phyloP scores from a whole-genome alignment of 129 eudicot genomes.

The Ambrosia artemisiifolia region DNA sequence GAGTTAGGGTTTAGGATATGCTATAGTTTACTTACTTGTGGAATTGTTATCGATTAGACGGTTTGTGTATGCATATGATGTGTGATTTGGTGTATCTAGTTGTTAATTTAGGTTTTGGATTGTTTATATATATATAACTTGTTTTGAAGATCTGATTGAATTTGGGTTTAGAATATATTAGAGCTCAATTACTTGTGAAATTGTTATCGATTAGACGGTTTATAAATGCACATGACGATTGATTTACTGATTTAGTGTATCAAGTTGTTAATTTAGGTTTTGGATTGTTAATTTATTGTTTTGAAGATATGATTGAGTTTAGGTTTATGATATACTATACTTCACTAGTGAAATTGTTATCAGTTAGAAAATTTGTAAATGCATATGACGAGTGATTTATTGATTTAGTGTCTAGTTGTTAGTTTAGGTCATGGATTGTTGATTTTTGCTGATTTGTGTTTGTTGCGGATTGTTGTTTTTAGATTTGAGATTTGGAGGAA shows the following conservation, averaged over 20 bases:
- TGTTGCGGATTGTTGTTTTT: not conserved
- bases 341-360: not conserved
- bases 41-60: not conserved
- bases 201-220: not conserved
- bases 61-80: not conserved
- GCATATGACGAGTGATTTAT: not conserved
- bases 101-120: not conserved
- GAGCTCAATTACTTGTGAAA: not conserved
- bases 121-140: too few relatives aligned
- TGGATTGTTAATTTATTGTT: conserved; percentile 2
- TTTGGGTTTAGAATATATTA: not conserved
- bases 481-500: conserved; percentile 23
- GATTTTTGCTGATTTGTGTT: conserved; percentile 18
- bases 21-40: not conserved
- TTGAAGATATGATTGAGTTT: not conserved
- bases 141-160: not conserved
- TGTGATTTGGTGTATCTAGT: not conserved
- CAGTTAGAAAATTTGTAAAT: not conserved
- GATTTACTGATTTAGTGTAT: not conserved
- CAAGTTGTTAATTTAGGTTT: not conserved
- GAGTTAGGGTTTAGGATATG: conserved; percentile 4
- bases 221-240: not conserved
- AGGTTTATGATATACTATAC: not conserved
- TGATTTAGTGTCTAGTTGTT: too few relatives aligned
- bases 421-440: not conserved